Conservation (phyloP, 2,329 filamentous ascomycete species). For the Colletotrichum sp. region DNA sequence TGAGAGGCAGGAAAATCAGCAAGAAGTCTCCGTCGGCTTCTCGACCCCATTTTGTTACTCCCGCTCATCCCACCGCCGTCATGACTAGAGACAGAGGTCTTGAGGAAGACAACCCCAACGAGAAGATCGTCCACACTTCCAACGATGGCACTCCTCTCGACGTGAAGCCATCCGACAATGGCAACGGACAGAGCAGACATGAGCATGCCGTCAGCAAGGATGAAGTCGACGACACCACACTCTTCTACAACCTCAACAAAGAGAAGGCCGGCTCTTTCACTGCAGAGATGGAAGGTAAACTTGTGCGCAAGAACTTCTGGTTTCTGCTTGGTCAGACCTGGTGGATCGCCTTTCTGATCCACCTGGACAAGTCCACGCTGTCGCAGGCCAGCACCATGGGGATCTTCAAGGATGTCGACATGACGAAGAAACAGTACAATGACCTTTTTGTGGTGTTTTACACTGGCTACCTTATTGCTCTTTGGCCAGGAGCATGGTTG, state of each 20-base stretch:
- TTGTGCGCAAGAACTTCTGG: constrained; percentile 28
- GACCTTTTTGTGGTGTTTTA: constrained; percentile 27
- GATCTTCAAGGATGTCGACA: constrained; percentile 27
- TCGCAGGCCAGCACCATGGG: constrained; percentile 27
- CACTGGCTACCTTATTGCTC: constrained; percentile 26
- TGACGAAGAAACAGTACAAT: constrained; percentile 26
- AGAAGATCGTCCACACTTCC: not conserved
- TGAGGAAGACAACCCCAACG: not conserved
- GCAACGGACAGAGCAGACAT: not conserved
- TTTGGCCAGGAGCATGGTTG: constrained; percentile 26
- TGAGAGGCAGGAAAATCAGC: not conserved
- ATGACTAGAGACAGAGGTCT: not conserved
- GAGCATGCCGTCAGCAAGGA: constrained; percentile 10
- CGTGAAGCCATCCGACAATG: not conserved
- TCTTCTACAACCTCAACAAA: constrained; percentile 27
- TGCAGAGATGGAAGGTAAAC: not conserved
- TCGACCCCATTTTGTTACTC: not conserved
- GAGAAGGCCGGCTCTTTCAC: constrained; percentile 13
- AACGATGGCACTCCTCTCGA: not conserved
- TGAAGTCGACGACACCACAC: constrained; percentile 26
- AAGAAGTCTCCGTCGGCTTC: not conserved
- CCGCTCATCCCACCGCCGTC: not conserved
- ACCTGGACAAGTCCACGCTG: constrained; percentile 28
- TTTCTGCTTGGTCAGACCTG: constrained; percentile 25
- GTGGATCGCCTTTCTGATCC: constrained; percentile 24